These are phyloP conservation scores for Apiospora aurea DNA, from an alignment of 2,329 filamentous ascomycete genomes.

Conservation along the genomic window DNA sequence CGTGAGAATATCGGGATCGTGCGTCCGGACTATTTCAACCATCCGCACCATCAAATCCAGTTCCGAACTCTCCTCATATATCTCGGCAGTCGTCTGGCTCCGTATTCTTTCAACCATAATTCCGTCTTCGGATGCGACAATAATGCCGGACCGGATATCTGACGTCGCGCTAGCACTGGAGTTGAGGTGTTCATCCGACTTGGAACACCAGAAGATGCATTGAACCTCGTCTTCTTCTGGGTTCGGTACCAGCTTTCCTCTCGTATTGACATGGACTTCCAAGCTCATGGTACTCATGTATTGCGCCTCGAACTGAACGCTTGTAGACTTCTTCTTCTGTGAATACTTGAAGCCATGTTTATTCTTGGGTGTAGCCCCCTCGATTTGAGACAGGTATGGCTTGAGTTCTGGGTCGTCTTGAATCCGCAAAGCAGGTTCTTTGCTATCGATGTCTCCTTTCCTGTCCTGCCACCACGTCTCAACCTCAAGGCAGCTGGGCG, in stretches of 20 bases:
- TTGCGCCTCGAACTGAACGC: slow-evolving; percentile 81
- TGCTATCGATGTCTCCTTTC: slow-evolving; percentile 32
- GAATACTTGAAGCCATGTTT: slow-evolving; percentile 86
- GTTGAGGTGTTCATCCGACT: slow-evolving; percentile 72
- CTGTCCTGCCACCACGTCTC: slow-evolving; percentile 67
- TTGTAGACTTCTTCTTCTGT: slow-evolving; percentile 76
- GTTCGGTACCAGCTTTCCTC: slow-evolving; percentile 82
- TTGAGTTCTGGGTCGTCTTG: slow-evolving; percentile 33
- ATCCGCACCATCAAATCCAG: slow-evolving; percentile 85
- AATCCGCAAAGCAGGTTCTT: slow-evolving; percentile 33
- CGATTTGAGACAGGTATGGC: slow-evolving; percentile 78
- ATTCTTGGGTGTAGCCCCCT: slow-evolving; percentile 84
- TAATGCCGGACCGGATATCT: slow-evolving; percentile 71
- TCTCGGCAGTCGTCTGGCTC: slow-evolving; percentile 66
- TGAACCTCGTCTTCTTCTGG: slow-evolving; percentile 89
- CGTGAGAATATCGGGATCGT: slow-evolving; percentile 91
- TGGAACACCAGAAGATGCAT: slow-evolving; percentile 89
- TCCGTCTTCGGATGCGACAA: slow-evolving; percentile 72
- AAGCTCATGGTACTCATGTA: slow-evolving; percentile 98
- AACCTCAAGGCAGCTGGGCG: slow-evolving; percentile 77
- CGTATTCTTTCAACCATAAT: slow-evolving; percentile 66
- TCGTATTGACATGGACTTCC: slow-evolving; percentile 89
- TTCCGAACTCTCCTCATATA: slow-evolving; percentile 80
- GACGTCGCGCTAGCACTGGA: slow-evolving; percentile 53
- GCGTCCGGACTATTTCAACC: slow-evolving; percentile 81